Percentiles rank a stretch among this genome's conserved stretches.
phyloP scores from a whole-genome alignment of 1,284 basidiomycete genomes.

The Ustilago curta region DNA sequence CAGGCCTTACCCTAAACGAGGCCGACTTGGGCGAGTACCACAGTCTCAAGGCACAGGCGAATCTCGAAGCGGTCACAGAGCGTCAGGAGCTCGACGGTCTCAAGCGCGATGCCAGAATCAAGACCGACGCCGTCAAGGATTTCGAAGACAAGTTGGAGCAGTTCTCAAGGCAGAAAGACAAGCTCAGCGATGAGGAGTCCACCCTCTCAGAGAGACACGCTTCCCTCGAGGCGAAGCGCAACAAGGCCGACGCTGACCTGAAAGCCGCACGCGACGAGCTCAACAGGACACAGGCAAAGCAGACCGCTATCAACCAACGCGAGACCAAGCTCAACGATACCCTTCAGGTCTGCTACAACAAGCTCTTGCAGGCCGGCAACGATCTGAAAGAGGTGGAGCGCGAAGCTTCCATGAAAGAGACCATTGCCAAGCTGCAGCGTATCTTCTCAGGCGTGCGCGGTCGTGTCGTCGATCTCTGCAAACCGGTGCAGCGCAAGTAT shows the following conservation, averaged over 20 bases:
- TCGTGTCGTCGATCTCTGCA: slow-evolving; percentile 90
- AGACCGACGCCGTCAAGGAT: slow-evolving; percentile 75
- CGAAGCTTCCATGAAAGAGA: slow-evolving; percentile 86
- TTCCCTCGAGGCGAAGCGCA: slow-evolving; percentile 69
- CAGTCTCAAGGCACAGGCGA: slow-evolving; percentile 74
- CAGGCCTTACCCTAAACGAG: slow-evolving; percentile 82
- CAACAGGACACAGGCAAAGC: slow-evolving; percentile 80
- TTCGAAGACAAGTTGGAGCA: slow-evolving; percentile 76
- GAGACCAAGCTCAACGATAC: slow-evolving; percentile 80
- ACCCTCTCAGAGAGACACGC: slow-evolving; percentile 74
- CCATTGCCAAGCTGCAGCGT: slow-evolving; percentile 82
- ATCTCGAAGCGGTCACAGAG: slow-evolving; percentile 83
- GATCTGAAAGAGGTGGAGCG: slow-evolving; percentile 78
- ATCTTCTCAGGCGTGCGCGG: slow-evolving; percentile 73
- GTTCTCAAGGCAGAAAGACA: slow-evolving; percentile 75
- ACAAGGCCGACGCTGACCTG: slow-evolving; percentile 29
- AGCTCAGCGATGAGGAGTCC: slow-evolving; percentile 76
- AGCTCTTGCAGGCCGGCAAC: slow-evolving; percentile 75
- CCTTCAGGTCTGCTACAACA: slow-evolving; percentile 82
- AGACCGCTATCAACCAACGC: slow-evolving; percentile 74
- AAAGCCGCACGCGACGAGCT: slow-evolving; percentile 76
- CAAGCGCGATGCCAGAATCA: slow-evolving; percentile 83
- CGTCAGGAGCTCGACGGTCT: slow-evolving; percentile 86
- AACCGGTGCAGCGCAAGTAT: slow-evolving; percentile 91
- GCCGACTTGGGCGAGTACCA: slow-evolving; percentile 90